Conservation (phyloP, 768 basidiomycete genomes). For the Dentipellis sp. region DNA sequence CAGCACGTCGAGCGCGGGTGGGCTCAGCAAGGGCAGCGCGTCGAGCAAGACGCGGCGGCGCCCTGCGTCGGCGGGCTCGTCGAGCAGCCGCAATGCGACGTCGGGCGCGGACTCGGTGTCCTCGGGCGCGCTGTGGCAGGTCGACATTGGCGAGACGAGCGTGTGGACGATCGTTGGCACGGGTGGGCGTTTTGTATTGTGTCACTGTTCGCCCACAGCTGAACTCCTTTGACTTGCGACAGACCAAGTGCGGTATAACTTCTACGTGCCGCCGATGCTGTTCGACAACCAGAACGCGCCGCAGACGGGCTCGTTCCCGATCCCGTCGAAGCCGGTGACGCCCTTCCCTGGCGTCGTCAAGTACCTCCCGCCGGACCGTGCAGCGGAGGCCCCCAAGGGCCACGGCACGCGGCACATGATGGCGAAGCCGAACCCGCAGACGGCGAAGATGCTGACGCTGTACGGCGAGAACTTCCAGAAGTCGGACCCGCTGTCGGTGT, state of each 20-base stretch:
- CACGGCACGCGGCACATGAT: slow-evolving; percentile 60
- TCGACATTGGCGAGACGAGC: slow-evolving; percentile 89
- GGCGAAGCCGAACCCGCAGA: slow-evolving; percentile 70
- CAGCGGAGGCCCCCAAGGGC: slow-evolving; percentile 71
- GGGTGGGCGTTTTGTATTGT: slow-evolving; percentile 36
- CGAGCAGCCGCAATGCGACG: slow-evolving; percentile 42
- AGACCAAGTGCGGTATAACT: slow-evolving; percentile 92
- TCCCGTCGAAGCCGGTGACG: slow-evolving; percentile 75
- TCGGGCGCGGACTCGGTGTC: slow-evolving; percentile 66
- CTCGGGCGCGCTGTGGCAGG: slow-evolving; percentile 78
- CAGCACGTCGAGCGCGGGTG: slow-evolving; percentile 64
- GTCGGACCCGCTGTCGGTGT: slow-evolving; percentile 70
- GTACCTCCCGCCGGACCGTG: slow-evolving; percentile 85
- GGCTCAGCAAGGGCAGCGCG: slow-evolving; percentile 39
- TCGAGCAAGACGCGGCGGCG: slow-evolving; percentile 57
- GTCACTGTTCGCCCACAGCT: neutral
- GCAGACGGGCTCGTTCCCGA: slow-evolving; percentile 64
- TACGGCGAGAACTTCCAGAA: slow-evolving; percentile 89
- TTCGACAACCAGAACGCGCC: slow-evolving; percentile 74
- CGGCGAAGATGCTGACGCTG: slow-evolving; percentile 73
- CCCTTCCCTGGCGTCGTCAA: slow-evolving; percentile 84
- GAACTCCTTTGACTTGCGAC: slow-evolving; percentile 8
- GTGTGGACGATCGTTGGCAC: slow-evolving; percentile 94
- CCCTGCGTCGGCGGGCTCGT: slow-evolving; percentile 57
- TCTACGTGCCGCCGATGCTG: slow-evolving; percentile 80